Evolutionary conservation across 2,329 filamentous ascomycete species (phyloP), one percentile per base, ranked within the genome.

Genomic region (Aspergillus awamori): DNA sequence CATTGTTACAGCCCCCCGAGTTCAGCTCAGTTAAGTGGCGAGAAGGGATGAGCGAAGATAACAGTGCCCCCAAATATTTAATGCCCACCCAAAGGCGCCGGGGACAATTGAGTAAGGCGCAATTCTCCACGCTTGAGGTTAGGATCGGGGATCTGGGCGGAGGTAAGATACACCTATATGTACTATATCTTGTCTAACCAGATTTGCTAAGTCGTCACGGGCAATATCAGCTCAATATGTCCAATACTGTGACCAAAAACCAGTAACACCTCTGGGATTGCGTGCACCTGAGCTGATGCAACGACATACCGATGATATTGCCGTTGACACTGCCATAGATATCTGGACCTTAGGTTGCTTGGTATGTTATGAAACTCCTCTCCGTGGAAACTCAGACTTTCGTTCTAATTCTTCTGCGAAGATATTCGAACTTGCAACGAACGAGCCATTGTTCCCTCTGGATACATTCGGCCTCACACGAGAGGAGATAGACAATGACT

Each of bases 71-170:
- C 6, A 17, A 60, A 22, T 70, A 70, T 64, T 43, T 70, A 43
- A 53, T 70, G 38, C 3, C 57, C 62, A 58, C 63, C 26, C 65
- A 70, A 53, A 61, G 61, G 57, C 48, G 28, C 55, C 59, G 61
- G 13, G 67, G 64, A 2, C 39, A 57, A 33, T 52, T 70, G 28
- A 60, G 65, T 33, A 22, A 61, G 49, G 57, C 39, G 52, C 39
- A 63, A 39, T 53, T 58, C 45, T 61, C 63, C 7, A 61, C 13
- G n/a, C 58, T 67, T 15, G 13, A 59, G 20, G 57, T 68, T 24
- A 66, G 57, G 60, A 67, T 69, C 62, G 65, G 65, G 48, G 67
- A 70, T 63, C 15, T 70, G 22, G 67, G 64, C 55, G 65, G 66
- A 65, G 67, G 66, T 68, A 65, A 56, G 41, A 59, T 58, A 53